Percentiles rank a stretch among this genome's conserved stretches.
Evolutionary conservation across 108 stramenopile genomes (phyloP).

Genomic region (Skeletonema potamos): DNA sequence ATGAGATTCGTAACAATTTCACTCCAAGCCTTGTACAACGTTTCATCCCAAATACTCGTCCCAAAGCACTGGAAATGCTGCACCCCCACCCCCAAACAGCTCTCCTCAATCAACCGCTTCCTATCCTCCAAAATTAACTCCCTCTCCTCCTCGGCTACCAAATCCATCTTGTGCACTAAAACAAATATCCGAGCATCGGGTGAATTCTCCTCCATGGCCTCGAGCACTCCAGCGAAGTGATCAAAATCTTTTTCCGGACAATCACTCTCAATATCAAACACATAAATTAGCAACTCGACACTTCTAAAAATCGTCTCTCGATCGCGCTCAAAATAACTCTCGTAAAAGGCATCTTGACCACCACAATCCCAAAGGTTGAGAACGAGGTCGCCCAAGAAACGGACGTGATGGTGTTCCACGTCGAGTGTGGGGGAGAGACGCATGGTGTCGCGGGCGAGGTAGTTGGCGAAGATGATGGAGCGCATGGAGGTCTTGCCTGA

Average conservation of each 20-base stretch:
- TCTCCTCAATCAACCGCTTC: slow-evolving; percentile 74
- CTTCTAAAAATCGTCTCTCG: slow-evolving; percentile 96
- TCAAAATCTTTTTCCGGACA: slow-evolving; percentile 91
- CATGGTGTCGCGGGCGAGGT: slow-evolving; percentile 95
- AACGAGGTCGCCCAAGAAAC: slow-evolving; percentile 97
- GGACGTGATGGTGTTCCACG: slow-evolving; percentile 97
- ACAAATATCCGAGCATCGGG: slow-evolving; percentile 97
- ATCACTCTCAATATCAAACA: slow-evolving; percentile 95
- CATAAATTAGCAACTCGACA: slow-evolving; percentile 98
- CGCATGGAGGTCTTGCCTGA: slow-evolving; percentile 96
- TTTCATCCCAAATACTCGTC: slow-evolving; percentile 99
- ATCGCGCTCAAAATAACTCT: slow-evolving; percentile 96
- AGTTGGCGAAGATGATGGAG: slow-evolving; percentile 99
- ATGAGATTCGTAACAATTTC: slow-evolving; percentile 97
- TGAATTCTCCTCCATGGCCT: slow-evolving; percentile 93
- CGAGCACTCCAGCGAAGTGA: slow-evolving; percentile 86
- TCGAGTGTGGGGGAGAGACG: slow-evolving; percentile 94
- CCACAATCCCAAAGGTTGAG: slow-evolving; percentile 99
- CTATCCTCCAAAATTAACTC: slow-evolving; percentile 87
- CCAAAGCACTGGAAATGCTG: slow-evolving; percentile 88
- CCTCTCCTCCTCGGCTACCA: slow-evolving; percentile 87
- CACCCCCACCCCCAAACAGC: slow-evolving; percentile 67
- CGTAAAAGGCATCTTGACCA: slow-evolving; percentile 97
- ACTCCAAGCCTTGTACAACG: slow-evolving; percentile 97
- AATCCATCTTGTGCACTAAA: slow-evolving; percentile 99